Evolutionary conservation across 495 filamentous ascomycete species (phyloP), one percentile per base, ranked within the genome.

Genomic region (Daldinia childiae): DNA sequence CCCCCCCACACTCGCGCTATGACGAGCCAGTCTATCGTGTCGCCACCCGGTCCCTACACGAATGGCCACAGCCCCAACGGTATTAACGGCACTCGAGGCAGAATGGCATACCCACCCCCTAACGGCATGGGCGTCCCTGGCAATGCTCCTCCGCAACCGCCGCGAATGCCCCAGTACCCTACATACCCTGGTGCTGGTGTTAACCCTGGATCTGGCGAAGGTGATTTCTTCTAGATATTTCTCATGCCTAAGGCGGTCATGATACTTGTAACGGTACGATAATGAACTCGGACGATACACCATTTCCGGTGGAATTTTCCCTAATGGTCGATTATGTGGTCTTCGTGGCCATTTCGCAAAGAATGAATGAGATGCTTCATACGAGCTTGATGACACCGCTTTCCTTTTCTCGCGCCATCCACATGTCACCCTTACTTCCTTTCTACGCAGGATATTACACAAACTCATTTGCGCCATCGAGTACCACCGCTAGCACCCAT

Each of bases 201-300:
- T 15, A 65, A 64, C 55, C 67, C 61, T n/a, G 69, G 70, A 43
- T 54, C 72, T 39, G 64, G 66, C 27, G 73, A 74, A 19, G 73
- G 63, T 9, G 58, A 72, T 62, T 79, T 79, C 65, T 76, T 79
- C 66, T 79, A 77, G 62, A 65, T 29, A 55, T 58, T 69, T 56
- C 51, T 63, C 32, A 38, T 60, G 50, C 38, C 30, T 39, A 54
- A 14, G 48, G 39, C 17, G 61, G 50, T 57, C 54, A 74, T 38
- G 57, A 74, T 30, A 60, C 38, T 68, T 77, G 74, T 75, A 75
- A 79, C 59, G 78, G 72, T 79, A 81, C 72, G 74, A 76, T 68
- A 73, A 76, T 55, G 74, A 76, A 66, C 52, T 76, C 58, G 55
- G 65, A 77, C 62, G 65, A 68, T 7, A 51, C 24, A 62, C 62